Percentiles rank a stretch among this genome's conserved stretches.
Conservation (phyloP, 805 yeast genomes). For the Candida methanosorbosa region DNA sequence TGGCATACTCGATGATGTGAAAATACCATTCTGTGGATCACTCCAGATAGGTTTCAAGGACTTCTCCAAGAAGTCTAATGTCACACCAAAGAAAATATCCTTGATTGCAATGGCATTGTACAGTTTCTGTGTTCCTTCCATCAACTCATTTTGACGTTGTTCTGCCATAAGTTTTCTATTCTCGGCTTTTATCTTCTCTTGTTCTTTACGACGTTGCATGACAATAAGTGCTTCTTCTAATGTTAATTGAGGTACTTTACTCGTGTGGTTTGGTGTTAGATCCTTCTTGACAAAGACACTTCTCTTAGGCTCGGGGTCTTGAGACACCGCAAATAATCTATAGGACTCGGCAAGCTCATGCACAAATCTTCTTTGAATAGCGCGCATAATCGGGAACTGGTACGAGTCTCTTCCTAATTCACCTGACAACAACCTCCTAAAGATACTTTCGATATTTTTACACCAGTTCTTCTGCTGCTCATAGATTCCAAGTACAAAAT, state of each 20-base stretch:
- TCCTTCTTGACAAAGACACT: slow-evolving; percentile 49
- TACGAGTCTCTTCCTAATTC: slow-evolving; percentile 28
- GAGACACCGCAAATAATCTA: slow-evolving; percentile 58
- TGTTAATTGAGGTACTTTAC: slow-evolving; percentile 33
- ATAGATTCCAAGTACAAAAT: slow-evolving; percentile 37
- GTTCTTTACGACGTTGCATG: slow-evolving; percentile 21
- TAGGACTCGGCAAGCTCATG: slow-evolving; percentile 58
- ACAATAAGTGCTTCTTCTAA: slow-evolving; percentile 35
- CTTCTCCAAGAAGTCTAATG: slow-evolving; percentile 33
- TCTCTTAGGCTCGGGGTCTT: slow-evolving; percentile 74
- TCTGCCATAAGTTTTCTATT: slow-evolving; percentile 14
- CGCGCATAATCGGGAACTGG: slow-evolving; percentile 68
- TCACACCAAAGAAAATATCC: slow-evolving; percentile 46
- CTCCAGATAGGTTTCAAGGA: slow-evolving; percentile 17
- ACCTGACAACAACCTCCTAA: slow-evolving; percentile 40
- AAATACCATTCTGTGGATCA: too few relatives aligned
- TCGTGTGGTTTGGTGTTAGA: slow-evolving; percentile 7
- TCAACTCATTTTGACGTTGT: slow-evolving; percentile 13
- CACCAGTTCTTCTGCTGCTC: slow-evolving; percentile 63
- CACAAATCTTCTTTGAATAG: slow-evolving; percentile 60
- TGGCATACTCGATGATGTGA: slow-evolving; percentile 13
- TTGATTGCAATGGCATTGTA: slow-evolving; percentile 49
- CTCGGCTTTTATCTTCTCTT: slow-evolving; percentile 20
- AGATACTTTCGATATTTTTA: slow-evolving; percentile 43
- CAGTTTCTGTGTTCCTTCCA: slow-evolving; percentile 20